Percentiles rank a stretch among this genome's conserved stretches.
Evolutionary conservation across 2,329 filamentous ascomycete genomes (phyloP).

Genomic region (Penicillium sp.): DNA sequence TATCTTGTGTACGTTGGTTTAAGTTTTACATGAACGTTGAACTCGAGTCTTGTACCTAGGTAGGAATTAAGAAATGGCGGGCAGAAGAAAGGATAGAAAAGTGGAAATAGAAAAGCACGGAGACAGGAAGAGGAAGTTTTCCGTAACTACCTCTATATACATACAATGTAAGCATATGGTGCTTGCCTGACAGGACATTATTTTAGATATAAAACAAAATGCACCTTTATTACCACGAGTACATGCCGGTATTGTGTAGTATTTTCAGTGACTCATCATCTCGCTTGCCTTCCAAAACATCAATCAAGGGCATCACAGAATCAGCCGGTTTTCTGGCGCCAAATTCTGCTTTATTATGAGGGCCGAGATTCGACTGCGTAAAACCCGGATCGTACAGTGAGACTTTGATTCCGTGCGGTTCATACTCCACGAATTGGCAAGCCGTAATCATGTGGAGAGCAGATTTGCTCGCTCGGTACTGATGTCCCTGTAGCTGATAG

Average conservation of each 20-base stretch:
- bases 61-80: no score
- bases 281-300: conserved; percentile 15
- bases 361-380: conserved; percentile 15
- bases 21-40: no score
- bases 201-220: no score
- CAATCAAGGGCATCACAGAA: conserved; percentile 16
- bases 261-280: conserved; percentile 12
- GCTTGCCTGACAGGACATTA: no score
- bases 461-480: conserved; percentile 40
- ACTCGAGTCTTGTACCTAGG: no score
- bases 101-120: no score
- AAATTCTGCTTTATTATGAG: conserved; percentile 14
- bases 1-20: no score
- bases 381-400: conserved; percentile 15
- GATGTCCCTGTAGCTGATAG: conserved; percentile 30
- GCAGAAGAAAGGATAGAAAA: no score
- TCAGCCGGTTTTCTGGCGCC: conserved; percentile 13
- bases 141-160: no score
- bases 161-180: no score
- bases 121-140: no score
- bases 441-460: conserved; percentile 37
- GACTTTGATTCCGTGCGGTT: conserved; percentile 12
- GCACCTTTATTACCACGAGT: conserved; percentile 14
- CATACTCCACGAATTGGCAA: conserved; percentile 13
- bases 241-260: conserved; percentile 16